Evolutionary conservation across 2,329 filamentous ascomycete species (phyloP), one percentile per base, ranked within the genome.

Genomic region (Apiospora aurea): DNA sequence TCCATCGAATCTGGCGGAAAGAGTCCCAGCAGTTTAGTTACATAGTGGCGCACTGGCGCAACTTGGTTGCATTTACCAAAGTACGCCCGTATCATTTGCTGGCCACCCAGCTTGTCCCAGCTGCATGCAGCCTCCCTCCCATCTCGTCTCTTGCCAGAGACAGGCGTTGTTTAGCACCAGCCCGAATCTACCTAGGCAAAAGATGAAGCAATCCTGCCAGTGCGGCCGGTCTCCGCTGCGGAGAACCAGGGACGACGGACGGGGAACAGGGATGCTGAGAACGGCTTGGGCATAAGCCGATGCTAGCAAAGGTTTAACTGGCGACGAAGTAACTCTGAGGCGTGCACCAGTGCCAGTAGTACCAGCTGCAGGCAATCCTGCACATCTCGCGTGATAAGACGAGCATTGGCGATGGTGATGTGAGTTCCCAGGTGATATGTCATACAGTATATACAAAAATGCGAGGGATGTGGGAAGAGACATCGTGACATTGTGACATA

Each of bases 251-350:
- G 57, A 70, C 29, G 34, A 64, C 34, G 57, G 57, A 64, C 57
- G 57, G 57, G 57, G 57, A 64, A 64, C 70, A 71, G 64, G 70
- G 70, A 71, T 71, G 66, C 64, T 69, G 64, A 68, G 70, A 71
- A 71, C 70, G 70, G 64, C 38, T 57, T 38, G 47, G 43, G 11
- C 24, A 57, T 16, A 66, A 66, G 47, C 70, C 70, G 70, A 67
- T 66, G 18, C 16, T 8, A 47, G 43, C n/a, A 46, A 47, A 24
- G 13, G 38, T 46, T 38, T 14, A 11, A 29, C 34, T 41, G 57
- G 57, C 8, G 18, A 13, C 10, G 18, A 13, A 64, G 34, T 64
- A 41, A 41, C 57, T 64, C 34, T 24, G 29, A 64, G 57, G 29
- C 57, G 34, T 64, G 57, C 57, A 41, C 34, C 29, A 64, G 26